phyloP scores from a whole-genome alignment of 208 protist species.

The Leishmania gerbilli region DNA sequence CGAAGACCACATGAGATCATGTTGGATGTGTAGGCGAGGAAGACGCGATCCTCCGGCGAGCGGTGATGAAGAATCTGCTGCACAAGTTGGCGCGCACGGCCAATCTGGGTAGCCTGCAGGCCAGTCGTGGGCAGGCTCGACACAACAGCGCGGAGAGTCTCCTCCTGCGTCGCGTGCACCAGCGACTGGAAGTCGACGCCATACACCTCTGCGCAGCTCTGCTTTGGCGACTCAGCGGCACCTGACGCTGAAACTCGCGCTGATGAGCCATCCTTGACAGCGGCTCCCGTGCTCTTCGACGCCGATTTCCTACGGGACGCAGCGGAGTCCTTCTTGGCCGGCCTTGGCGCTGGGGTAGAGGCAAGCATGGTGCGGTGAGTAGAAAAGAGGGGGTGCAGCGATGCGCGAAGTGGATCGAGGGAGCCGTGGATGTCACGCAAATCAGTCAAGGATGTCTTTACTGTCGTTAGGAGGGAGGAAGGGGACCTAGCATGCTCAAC shows the following conservation, averaged over 20 bases:
- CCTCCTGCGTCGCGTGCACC: constrained; percentile 44
- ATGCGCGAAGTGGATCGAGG: background rate
- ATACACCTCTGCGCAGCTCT: background rate
- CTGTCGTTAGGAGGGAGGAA: background rate
- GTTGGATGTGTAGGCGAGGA: constrained; percentile 99
- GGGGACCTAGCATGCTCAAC: background rate
- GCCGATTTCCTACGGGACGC: background rate
- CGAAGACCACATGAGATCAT: constrained; percentile 99
- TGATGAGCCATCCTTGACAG: background rate
- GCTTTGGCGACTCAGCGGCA: background rate
- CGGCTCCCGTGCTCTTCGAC: background rate
- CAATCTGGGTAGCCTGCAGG: constrained; percentile 82
- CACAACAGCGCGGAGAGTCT: constrained; percentile 57
- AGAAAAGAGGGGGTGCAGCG: background rate
- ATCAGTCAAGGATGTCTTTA: background rate
- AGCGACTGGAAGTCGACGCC: constrained; percentile 64
- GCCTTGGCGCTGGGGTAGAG: background rate
- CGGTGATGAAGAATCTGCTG: constrained; percentile 64
- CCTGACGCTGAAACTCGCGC: background rate
- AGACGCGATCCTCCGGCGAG: constrained; percentile 83
- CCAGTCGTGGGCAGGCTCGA: constrained; percentile 43
- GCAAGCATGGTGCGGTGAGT: background rate
- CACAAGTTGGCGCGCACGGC: constrained; percentile 62
- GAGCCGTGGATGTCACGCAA: background rate
- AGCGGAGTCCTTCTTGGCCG: background rate